Conservation (phyloP, 148 eudicot genomes). For the Rhododendron ovatum region DNA sequence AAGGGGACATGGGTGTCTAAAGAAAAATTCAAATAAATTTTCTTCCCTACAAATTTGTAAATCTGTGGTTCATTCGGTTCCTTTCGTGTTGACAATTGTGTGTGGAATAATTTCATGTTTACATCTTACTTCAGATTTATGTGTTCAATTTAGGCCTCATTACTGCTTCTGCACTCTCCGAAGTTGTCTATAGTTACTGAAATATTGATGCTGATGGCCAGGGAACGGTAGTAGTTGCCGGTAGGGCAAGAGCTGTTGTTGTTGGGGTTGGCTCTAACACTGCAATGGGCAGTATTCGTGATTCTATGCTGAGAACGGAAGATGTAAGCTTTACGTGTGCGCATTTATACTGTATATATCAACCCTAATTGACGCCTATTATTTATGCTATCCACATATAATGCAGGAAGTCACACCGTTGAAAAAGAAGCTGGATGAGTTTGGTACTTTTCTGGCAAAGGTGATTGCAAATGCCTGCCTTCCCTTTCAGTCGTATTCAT, state of each 20-base stretch:
- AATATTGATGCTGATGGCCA: slow-evolving; percentile 27
- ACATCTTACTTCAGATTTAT: neutral
- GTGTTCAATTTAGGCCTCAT: neutral
- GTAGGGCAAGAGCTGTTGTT: slow-evolving; percentile 92
- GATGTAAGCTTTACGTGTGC: slow-evolving; percentile 51
- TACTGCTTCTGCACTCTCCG: neutral
- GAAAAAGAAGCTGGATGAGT: slow-evolving; percentile 94
- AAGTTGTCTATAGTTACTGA: slow-evolving; percentile 10
- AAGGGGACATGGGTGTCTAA: neutral
- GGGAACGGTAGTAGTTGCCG: slow-evolving; percentile 97
- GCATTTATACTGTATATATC: neutral
- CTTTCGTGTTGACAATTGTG: neutral
- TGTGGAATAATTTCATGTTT: neutral
- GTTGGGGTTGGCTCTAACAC: slow-evolving; percentile 96
- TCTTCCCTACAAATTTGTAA: neutral
- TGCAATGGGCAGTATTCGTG: slow-evolving; percentile 99
- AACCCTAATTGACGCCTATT: neutral
- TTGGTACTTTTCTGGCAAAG: slow-evolving; percentile 97
- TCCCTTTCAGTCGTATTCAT: neutral
- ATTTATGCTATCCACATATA: neutral
- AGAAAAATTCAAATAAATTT: neutral
- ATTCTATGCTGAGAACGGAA: slow-evolving; percentile 93
- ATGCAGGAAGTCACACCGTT: slow-evolving; percentile 93
- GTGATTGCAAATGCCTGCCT: no score
- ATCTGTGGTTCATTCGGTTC: neutral